A percentile compares a stretch with the other conserved stretches of the same genome.
Evolutionary conservation across 2,329 filamentous ascomycete species (phyloP).

Genomic region (Colletotrichum lindemuthianum): DNA sequence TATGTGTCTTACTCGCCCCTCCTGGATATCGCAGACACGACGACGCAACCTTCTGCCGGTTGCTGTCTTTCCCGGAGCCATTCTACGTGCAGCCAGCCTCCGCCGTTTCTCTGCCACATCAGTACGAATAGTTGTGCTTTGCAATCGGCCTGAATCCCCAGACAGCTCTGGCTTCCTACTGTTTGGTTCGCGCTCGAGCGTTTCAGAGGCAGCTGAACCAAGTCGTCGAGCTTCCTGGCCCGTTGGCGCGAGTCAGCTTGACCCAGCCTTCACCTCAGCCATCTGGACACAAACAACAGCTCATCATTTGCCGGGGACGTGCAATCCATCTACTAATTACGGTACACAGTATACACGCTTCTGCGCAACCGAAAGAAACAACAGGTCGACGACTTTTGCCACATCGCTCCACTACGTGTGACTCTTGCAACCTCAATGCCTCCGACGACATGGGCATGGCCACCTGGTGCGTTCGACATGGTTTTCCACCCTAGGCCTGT

Average conservation of each 20-base stretch:
- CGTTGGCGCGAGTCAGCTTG: slow-evolving; percentile 13
- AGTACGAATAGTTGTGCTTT: neutral
- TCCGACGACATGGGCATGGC: slow-evolving; percentile 5
- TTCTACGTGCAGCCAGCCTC: neutral
- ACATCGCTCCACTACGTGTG: slow-evolving; percentile 7
- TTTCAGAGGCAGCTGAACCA: slow-evolving; percentile 17
- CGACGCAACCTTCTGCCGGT: slow-evolving; percentile 6
- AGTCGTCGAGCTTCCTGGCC: slow-evolving; percentile 14
- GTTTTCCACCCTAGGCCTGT: slow-evolving; percentile 3
- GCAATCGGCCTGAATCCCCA: neutral
- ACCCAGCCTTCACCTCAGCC: slow-evolving; percentile 14
- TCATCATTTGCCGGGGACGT: slow-evolving; percentile 23
- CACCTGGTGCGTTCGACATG: slow-evolving; percentile 4
- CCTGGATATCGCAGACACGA: slow-evolving; percentile 2
- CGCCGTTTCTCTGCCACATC: neutral
- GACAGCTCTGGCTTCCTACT: neutral
- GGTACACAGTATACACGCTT: neutral
- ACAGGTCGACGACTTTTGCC: slow-evolving; percentile 26
- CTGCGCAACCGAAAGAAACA: slow-evolving; percentile 15
- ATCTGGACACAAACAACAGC: neutral
- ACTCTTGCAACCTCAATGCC: neutral
- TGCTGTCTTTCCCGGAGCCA: slow-evolving; percentile 1
- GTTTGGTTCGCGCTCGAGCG: slow-evolving; percentile 14
- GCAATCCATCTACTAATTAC: neutral
- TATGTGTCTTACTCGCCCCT: slow-evolving; percentile 7